Conservation (phyloP, 305 asterid species). For the Fraxinus sp. region DNA sequence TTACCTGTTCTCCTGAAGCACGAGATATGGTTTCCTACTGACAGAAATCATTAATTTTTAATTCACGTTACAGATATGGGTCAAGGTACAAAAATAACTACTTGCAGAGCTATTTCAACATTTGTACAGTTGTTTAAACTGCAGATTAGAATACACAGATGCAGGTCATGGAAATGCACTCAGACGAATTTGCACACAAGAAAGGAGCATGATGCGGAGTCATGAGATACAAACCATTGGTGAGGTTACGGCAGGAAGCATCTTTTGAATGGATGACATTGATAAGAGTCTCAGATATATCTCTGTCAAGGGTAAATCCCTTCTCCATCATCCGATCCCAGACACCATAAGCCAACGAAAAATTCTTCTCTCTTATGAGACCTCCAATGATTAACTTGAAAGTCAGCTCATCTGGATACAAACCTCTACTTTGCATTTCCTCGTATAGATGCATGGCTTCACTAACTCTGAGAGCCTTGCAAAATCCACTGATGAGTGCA, state of each 20-base stretch:
- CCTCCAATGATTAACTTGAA: conserved; percentile 72
- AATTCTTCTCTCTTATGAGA: conserved; percentile 65
- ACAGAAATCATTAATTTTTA: not conserved
- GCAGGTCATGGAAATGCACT: not conserved
- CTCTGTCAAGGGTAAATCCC: conserved; percentile 84
- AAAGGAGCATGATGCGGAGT: not conserved
- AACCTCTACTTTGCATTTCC: conserved; percentile 65
- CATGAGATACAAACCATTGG: conserved; percentile 26
- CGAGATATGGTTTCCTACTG: not conserved
- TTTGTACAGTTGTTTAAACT: not conserved
- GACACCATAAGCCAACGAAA: conserved; percentile 64
- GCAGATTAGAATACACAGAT: conserved; percentile 8
- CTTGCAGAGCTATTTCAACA: conserved; percentile 6
- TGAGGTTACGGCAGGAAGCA: conserved; percentile 29
- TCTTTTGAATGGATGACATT: conserved; percentile 51
- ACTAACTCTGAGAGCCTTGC: conserved; percentile 56
- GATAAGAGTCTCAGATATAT: conserved; percentile 66
- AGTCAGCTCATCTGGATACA: conserved; percentile 73
- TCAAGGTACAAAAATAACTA: not conserved
- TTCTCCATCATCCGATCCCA: conserved; percentile 97
- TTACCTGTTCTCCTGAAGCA: not conserved
- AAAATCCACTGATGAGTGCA: conserved; percentile 73
- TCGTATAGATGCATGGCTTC: conserved; percentile 69
- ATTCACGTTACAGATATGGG: not conserved
- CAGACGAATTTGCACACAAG: not conserved